Percentiles rank a stretch among this genome's conserved stretches.
These are phyloP conservation scores for Boletus rubroflammeus DNA, from an alignment of 768 basidiomycete species.

Conservation along the genomic window DNA sequence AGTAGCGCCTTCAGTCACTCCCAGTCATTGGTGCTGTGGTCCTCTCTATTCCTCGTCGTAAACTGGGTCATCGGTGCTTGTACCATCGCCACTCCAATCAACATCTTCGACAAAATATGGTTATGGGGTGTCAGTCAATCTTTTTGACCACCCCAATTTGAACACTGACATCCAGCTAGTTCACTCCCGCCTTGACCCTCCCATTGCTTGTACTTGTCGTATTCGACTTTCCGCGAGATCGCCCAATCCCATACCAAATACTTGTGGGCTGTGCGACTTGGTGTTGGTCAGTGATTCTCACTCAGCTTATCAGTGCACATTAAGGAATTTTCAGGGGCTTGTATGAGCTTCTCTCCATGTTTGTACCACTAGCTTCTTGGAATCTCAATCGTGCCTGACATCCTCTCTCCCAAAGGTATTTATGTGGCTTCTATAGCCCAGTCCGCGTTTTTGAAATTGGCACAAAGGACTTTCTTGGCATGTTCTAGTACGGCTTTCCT, in stretches of 20 bases:
- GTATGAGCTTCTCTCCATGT: slow-evolving; percentile 55
- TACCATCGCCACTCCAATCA: slow-evolving; percentile 44
- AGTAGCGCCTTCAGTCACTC: neutral
- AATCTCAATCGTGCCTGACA: slow-evolving; percentile 9
- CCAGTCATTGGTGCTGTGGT: slow-evolving; percentile 57
- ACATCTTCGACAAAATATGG: slow-evolving; percentile 55
- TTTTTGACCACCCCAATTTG: slow-evolving; percentile 3
- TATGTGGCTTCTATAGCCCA: slow-evolving; percentile 42
- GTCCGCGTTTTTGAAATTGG: slow-evolving; percentile 39
- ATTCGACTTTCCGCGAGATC: slow-evolving; percentile 69
- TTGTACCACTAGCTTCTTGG: slow-evolving; percentile 6
- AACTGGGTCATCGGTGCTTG: slow-evolving; percentile 66
- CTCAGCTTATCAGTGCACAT: neutral
- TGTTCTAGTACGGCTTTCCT: slow-evolving; percentile 32
- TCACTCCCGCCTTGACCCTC: slow-evolving; percentile 57
- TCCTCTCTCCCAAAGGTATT: slow-evolving; percentile 27
- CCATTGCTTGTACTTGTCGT: slow-evolving; percentile 64
- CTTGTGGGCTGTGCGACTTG: slow-evolving; percentile 56
- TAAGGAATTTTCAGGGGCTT: slow-evolving; percentile 42
- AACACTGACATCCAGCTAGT: slow-evolving; percentile 27
- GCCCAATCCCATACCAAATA: slow-evolving; percentile 57
- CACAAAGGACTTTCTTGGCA: slow-evolving; percentile 37
- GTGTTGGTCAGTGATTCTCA: slow-evolving; percentile 47
- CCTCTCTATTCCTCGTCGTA: slow-evolving; percentile 57
- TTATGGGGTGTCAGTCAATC: slow-evolving; percentile 47